A percentile compares a stretch with the other conserved stretches of the same genome.
phyloP scores from a whole-genome alignment of 2,329 filamentous ascomycete genomes.

The Akanthomyces dipterigenus region DNA sequence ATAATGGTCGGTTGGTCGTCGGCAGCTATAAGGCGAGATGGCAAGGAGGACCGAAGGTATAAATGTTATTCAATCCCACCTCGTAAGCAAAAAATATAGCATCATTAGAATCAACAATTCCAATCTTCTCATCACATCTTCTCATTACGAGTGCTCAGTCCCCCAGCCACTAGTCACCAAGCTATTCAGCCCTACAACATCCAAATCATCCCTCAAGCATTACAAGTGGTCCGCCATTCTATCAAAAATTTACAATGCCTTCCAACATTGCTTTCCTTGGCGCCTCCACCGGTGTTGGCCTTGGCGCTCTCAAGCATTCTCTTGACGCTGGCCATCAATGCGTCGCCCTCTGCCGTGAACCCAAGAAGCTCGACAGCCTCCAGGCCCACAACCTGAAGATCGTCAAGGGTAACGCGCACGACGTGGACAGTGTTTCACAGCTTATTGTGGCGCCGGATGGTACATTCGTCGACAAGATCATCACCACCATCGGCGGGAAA shows the following conservation, averaged over 20 bases:
- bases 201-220: neutral
- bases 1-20: neutral
- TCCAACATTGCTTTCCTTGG: slow-evolving; percentile 44
- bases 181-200: neutral
- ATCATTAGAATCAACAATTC: neutral
- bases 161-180: neutral
- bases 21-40: neutral
- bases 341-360: slow-evolving; percentile 43
- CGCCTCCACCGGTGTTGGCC: slow-evolving; percentile 43
- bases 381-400: slow-evolving; percentile 37
- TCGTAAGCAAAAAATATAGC: neutral
- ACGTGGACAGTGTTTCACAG: slow-evolving; percentile 29
- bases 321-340: slow-evolving; percentile 41
- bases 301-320: slow-evolving; percentile 37
- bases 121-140: neutral
- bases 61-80: neutral
- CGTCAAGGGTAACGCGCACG: slow-evolving; percentile 41
- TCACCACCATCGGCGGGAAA: slow-evolving; percentile 41
- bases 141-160: too few species aligned
- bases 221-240: neutral
- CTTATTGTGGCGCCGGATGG: slow-evolving; percentile 27
- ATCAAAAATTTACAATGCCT: neutral
- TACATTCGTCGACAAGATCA: slow-evolving; percentile 36
- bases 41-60: neutral
- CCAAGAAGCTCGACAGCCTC: slow-evolving; percentile 37